Evolutionary conservation across 345 rosid species (phyloP).

Genomic region (Alliaria petiolata): DNA sequence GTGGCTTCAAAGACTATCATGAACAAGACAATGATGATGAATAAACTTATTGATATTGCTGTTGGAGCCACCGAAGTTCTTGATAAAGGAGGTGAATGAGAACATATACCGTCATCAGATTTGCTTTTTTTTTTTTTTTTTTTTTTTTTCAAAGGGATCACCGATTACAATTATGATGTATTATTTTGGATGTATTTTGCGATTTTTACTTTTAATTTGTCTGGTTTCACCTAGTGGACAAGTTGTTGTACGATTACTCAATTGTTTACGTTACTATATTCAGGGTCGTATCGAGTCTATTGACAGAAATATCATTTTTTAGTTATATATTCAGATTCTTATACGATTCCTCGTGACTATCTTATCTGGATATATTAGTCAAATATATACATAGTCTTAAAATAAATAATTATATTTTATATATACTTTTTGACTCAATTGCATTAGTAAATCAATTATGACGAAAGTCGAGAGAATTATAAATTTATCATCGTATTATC

Average conservation of each 20-base stretch:
- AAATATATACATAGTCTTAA: background rate
- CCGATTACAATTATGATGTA: background rate
- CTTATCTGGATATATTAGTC: background rate
- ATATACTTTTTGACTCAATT: too few species aligned
- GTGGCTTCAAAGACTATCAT: background rate
- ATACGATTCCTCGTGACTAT: background rate
- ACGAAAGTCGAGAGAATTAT: too few species aligned
- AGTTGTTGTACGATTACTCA: slow-evolving; percentile 32
- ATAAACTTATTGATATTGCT: background rate
- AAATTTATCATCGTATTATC: too few species aligned
- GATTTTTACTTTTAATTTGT: background rate
- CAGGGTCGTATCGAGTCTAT: background rate
- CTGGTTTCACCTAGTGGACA: slow-evolving; percentile 26
- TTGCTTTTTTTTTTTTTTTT: background rate
- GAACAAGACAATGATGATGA: background rate
- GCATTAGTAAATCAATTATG: too few species aligned
- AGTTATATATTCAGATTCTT: slow-evolving; percentile 8
- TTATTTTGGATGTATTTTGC: background rate
- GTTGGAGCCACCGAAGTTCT: background rate
- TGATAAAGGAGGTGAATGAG: background rate
- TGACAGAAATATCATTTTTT: background rate
- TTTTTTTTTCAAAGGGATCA: background rate
- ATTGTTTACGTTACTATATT: slow-evolving; percentile 5
- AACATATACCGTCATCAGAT: background rate
- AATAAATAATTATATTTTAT: background rate